Evolutionary conservation across 306 rosid genomes (phyloP), one percentile per base, ranked within the genome.

Genomic region (Sechiopsis laciniata): DNA sequence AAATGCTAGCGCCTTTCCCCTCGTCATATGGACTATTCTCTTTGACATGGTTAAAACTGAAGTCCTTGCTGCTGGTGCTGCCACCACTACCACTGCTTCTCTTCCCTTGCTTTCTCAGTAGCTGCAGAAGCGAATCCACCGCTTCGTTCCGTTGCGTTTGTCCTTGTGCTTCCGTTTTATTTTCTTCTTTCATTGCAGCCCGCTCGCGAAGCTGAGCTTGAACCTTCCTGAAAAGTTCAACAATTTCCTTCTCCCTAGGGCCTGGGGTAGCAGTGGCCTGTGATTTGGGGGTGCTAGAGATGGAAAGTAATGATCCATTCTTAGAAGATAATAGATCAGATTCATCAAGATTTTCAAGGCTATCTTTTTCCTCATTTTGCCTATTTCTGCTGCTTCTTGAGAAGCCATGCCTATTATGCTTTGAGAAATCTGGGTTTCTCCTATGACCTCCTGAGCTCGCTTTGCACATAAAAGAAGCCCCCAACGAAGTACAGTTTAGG

Each of bases 211-310:
- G 84, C 80, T 87, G 95, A 72, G 91, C 91, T 84, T 91, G 99
- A 70, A 94, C 97, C 85, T 91, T 89, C 74, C 92, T 82, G 78
- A 94, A 94, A 70, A 94, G 88, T 82, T 89, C 99, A 50, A 94
- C 96, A 70, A 94, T 94, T 85, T 94, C 99, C 77, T 85, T 94
- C 85, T 94, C 99, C 77, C 91, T 91, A 6, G 96, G 85, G 53
- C 99, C 99, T 21, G 99, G 99, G 61, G 88, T 75, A 40, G 97
- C 83, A 64, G 91, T 88, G 61, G 95, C 82, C 72, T 87, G 88
- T n/a, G 78, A 87, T 76, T 90, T 94, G 10, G 88, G 79, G 59
- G 82, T 79, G 79, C 69, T 79, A 2, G 92, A 84, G 29, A 83
- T 83, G 14, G 99, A 89, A 67, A 75, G 71, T 22, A 83, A 62